Base-by-base conservation (phyloP, 2,329 filamentous ascomycete genomes). In the Aspergillus glaucus region DNA sequence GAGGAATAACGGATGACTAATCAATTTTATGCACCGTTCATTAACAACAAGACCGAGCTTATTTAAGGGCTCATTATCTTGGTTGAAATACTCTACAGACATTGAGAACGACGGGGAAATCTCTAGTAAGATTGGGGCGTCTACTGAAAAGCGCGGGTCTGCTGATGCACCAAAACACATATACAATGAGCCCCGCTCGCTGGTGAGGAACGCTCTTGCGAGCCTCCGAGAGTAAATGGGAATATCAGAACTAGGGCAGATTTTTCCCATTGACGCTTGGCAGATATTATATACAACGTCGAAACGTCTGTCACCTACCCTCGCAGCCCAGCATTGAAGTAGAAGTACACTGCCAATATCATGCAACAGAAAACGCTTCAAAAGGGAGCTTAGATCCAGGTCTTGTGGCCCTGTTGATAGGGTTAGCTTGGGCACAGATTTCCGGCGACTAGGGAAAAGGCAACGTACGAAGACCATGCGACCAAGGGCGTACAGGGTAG, bases 351-450 rank as follows among this genome's bases (percentile, higher is more conserved):
- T 62, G 57, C 57, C 58, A 58, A 55, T 52, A 19, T 48, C 22
- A 45, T 50, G 43, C 15, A 47, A 55, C 34, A 44, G 26, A 37
- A 44, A 39, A 21, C 19, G 24, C 49, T 30, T 44, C 44, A 39
- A 48, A 49, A 50, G 40, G 47, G 51, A 36, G 67, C 63, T 53
- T 62, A 63, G 57, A 68, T 79, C 77, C 79, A 82, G 51, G 81
- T 84, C 79, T 84, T 85, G 73, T 85, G 76, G 64, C 82, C 81
- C 79, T 75, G 44, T 63, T 54, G 8, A 12, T 45, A 44, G 46
- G 26, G 46, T 61, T 57, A 67, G 60, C 45, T 53, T 24, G 22
- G 15, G 42, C 10, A 37, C 7, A 49, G 10, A 34, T 15, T 19
- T 22, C 10, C 17, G 37, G 10, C 5, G 4, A 15, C 10, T 19